Conservation (phyloP, 2,329 filamentous ascomycete genomes). For the Pezicula carpinea region DNA sequence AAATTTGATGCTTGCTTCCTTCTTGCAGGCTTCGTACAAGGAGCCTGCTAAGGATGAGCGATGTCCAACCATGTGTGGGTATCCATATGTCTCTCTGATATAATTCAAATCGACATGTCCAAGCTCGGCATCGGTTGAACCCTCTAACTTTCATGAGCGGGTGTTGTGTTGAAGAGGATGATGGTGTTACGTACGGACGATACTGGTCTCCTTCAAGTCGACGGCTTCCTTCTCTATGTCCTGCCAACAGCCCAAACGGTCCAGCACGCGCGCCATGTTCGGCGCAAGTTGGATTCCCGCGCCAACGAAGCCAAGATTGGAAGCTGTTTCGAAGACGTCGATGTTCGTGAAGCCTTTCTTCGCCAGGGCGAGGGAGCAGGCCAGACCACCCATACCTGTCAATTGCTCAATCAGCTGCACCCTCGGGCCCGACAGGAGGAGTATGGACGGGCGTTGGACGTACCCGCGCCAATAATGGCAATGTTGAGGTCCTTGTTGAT, state of each 20-base stretch:
- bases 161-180: neutral
- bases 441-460: slow-evolving; percentile 10
- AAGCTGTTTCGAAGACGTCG: slow-evolving; percentile 68
- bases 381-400: slow-evolving; percentile 73
- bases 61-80: slow-evolving; percentile 77
- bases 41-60: slow-evolving; percentile 65
- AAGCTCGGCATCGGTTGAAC: slow-evolving; percentile 63
- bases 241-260: slow-evolving; percentile 67
- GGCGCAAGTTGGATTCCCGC: slow-evolving; percentile 82
- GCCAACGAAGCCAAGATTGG: slow-evolving; percentile 73
- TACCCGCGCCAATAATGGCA: slow-evolving; percentile 45
- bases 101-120: slow-evolving; percentile 66
- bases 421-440: neutral
- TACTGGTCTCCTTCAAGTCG: slow-evolving; percentile 65
- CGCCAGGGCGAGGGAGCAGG: slow-evolving; percentile 66
- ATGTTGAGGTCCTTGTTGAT: slow-evolving; percentile 26
- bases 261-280: slow-evolving; percentile 74
- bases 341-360: slow-evolving; percentile 72
- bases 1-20: slow-evolving; percentile 60
- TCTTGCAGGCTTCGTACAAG: slow-evolving; percentile 66
- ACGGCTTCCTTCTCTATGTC: slow-evolving; percentile 68
- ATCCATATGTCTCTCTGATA: slow-evolving; percentile 63
- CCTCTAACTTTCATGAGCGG: slow-evolving; percentile 40
- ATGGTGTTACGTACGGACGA: slow-evolving; percentile 48
- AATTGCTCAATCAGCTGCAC: neutral